Evolutionary conservation across 208 protist species (phyloP).

Genomic region (Porcisia hertigi): DNA sequence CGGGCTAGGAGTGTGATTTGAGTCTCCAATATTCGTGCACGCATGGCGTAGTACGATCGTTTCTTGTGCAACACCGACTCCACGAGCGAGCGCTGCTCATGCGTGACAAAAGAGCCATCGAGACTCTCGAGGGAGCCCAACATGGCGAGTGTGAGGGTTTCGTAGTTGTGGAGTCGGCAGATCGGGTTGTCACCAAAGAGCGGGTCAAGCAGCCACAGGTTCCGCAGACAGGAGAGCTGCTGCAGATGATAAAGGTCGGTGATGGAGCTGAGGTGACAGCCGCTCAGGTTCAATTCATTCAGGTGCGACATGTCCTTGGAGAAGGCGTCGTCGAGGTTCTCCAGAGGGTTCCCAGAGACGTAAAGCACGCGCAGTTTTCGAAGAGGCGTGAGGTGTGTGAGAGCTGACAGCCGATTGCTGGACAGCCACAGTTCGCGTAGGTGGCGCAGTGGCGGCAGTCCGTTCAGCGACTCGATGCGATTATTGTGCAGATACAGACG

Average conservation of each 20-base stretch:
- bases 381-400: slow-evolving; percentile 54
- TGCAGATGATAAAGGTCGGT: slow-evolving; percentile 81
- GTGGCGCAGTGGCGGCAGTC: slow-evolving; percentile 65
- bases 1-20: slow-evolving; percentile 68
- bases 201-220: slow-evolving; percentile 84
- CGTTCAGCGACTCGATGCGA: slow-evolving; percentile 77
- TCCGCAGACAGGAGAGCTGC: slow-evolving; percentile 64
- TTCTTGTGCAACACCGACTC: slow-evolving; percentile 93
- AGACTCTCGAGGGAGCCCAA: slow-evolving; percentile 69
- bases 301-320: slow-evolving; percentile 46
- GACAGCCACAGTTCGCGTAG: slow-evolving; percentile 83
- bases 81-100: slow-evolving; percentile 80
- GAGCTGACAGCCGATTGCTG: slow-evolving; percentile 56
- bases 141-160: slow-evolving; percentile 87
- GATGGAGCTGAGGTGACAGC: slow-evolving; percentile 86
- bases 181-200: slow-evolving; percentile 93
- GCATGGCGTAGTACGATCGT: slow-evolving; percentile 95
- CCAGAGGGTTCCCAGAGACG: slow-evolving; percentile 80
- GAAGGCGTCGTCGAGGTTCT: slow-evolving; percentile 55
- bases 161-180: slow-evolving; percentile 94
- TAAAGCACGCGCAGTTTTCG: slow-evolving; percentile 77
- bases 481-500: slow-evolving; percentile 87
- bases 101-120: slow-evolving; percentile 75
- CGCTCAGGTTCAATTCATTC: slow-evolving; percentile 91
- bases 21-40: slow-evolving; percentile 88